Evolutionary conservation across 108 stramenopile species (phyloP).

Genomic region (Chaetoceros tenuissimus): DNA sequence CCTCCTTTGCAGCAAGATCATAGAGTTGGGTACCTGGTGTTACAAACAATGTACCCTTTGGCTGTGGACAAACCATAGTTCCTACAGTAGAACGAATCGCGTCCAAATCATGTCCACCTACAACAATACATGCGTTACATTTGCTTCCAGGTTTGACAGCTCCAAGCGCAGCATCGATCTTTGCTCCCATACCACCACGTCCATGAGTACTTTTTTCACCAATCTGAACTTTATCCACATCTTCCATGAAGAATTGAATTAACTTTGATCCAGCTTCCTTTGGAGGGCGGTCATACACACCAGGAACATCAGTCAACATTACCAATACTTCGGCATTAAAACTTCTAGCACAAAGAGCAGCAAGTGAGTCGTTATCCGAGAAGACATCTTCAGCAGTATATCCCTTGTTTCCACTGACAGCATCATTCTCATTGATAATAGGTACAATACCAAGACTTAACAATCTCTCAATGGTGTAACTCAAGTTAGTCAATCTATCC

Average conservation of each 20-base stretch:
- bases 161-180: conserved; percentile 80
- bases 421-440: conserved; percentile 97
- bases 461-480: conserved; percentile 75
- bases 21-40: conserved; percentile 64
- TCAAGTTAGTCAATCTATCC: conserved; percentile 60
- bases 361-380: conserved; percentile 93
- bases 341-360: conserved; percentile 79
- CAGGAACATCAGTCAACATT: conserved; percentile 91
- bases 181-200: conserved; percentile 88
- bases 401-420: conserved; percentile 84
- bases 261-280: conserved; percentile 64
- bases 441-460: conserved; percentile 88
- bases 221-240: conserved; percentile 52
- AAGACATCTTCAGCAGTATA: conserved; percentile 86
- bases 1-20: conserved; percentile 36
- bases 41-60: conserved; percentile 66
- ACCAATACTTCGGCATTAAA: conserved; percentile 83
- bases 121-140: conserved; percentile 78
- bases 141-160: conserved; percentile 73
- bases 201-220: conserved; percentile 86
- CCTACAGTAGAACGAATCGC: conserved; percentile 68
- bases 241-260: conserved; percentile 43
- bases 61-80: conserved; percentile 1
- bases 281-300: conserved; percentile 89
- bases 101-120: conserved; percentile 74